Evolutionary conservation across 2,329 filamentous ascomycete genomes (phyloP), one percentile per base, ranked within the genome.

Genomic region (Pseudogymnoascus sp.): DNA sequence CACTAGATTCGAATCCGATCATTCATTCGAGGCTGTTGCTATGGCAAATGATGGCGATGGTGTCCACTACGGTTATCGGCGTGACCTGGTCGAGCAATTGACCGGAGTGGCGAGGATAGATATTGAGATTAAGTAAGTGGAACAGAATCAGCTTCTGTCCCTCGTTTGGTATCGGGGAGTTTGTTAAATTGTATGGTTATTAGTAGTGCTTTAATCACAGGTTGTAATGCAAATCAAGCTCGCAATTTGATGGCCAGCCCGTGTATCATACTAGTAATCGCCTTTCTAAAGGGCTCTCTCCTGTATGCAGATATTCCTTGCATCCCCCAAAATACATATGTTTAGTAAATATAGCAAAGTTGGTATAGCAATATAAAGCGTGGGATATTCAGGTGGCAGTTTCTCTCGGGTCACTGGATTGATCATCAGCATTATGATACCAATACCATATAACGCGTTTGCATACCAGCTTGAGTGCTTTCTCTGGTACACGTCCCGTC

Each of bases 101-200:
- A 72, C 68, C n/a, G 74, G 74, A 10, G 72, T 77, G 62, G 70
- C 73, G 31, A 72, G 74, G 66, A 70, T 79, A 59, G 74, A 77
- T 63, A 68, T 78, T 67, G 75, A 77, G 67, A 72, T 78, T 61
- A 62, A 67, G 40, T 71, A 65, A 59, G 62, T 26, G 59, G 29
- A 8, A 14, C n/a, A 33, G 29, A 19, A 33, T 10, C 29, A 33
- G 50, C 29, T 13, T 56, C 5, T 33, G 50, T 56, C 26, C 19
- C 29, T 56, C n/a, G 29, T 14, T 56, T 33, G 50, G 29, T 33
- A 56, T 35, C 29, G 21, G 29, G 29, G 6, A 21, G 14, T 56
- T 56, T 29, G 29, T 21, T 33, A 56, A 56, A 56, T 56, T 56
- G 50, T 56, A 56, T 56, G 8, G 50, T 56, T 56, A 56, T 33